phyloP scores from a whole-genome alignment of 495 filamentous ascomycete species.

The Sabuloglossum arenarium region DNA sequence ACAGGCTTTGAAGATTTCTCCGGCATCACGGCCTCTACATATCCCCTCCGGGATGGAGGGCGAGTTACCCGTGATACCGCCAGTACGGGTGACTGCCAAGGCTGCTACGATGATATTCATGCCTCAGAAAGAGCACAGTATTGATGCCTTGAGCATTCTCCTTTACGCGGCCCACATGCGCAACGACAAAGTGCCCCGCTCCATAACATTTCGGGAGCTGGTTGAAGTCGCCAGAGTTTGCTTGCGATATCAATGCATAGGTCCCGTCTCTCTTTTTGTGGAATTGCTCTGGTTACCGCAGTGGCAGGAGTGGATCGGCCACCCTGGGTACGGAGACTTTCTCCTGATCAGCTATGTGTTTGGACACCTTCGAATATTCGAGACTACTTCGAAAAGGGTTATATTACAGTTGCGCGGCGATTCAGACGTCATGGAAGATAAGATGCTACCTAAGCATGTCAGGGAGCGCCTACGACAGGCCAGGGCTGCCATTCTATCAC shows the following conservation, averaged over 20 bases:
- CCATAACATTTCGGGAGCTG: constrained; percentile 19
- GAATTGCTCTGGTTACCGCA: constrained; percentile 22
- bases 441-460: constrained; percentile 2
- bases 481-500: background rate
- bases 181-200: constrained; percentile 17
- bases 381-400: constrained; percentile 17
- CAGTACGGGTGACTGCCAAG: background rate
- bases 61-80: background rate
- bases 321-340: constrained; percentile 17
- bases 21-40: background rate
- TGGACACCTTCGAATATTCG: constrained; percentile 17
- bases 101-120: constrained; percentile 11
- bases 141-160: constrained; percentile 17
- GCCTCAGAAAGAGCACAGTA: constrained; percentile 20
- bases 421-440: constrained; percentile 11
- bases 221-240: constrained; percentile 21
- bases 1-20: background rate
- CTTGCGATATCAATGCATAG: constrained; percentile 19
- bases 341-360: constrained; percentile 23
- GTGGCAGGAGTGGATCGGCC: constrained; percentile 18
- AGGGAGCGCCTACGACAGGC: background rate
- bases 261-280: constrained; percentile 19
- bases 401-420: constrained; percentile 16
- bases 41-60: background rate
- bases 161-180: constrained; percentile 25